Base-by-base conservation (phyloP, 768 basidiomycete genomes). In the Suillus lakei region DNA sequence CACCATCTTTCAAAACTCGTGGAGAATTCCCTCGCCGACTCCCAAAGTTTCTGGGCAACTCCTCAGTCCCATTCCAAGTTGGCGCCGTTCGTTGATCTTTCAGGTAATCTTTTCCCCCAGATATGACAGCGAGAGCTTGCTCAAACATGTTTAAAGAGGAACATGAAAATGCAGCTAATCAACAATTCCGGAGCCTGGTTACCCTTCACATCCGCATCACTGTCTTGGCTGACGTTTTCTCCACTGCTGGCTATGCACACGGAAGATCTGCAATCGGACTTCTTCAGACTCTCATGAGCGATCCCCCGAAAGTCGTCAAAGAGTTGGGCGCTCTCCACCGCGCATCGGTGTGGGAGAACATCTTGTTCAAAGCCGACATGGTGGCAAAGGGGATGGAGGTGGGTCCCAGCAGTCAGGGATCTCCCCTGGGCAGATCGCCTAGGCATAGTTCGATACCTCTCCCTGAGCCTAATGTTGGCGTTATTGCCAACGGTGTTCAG, bases 271-370 rank as follows among this genome's bases (percentile, higher is more conserved):
- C 92, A 1, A 88, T 91, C 10, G 81, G 87, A 2, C 82, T 96
- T 44, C 84, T 97, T 39, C 89, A 92, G 71, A 88, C 87, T 5
- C 77, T 98, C 55, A 90, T 91, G 83, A 84, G 81, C 26, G 84
- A 83, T 28, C 86, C 85, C 28, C 82, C 86, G 21, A 81, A 88
- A 66, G 85, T 94, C 32, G 78, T 99, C 30, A 77, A 79, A 5
- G 85, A 92, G 67, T 81, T 98, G 32, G 97, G 96, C 4, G 77
- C 85, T 53, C 79, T 98, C 7, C 95, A 98, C 74, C 87, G 93
- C 18, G 86, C 89, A 1, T 89, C 87, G 66, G 86, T 94, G 7
- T 94, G 93, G 91, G 94, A 97, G 78, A 95, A 93, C 69, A 91
- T 94, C 46, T 78, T 88, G 21, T 83, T 98, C 59, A 91, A 91